phyloP scores from a whole-genome alignment of 352 stramenopile species.

The Elongisporangium undulatum region DNA sequence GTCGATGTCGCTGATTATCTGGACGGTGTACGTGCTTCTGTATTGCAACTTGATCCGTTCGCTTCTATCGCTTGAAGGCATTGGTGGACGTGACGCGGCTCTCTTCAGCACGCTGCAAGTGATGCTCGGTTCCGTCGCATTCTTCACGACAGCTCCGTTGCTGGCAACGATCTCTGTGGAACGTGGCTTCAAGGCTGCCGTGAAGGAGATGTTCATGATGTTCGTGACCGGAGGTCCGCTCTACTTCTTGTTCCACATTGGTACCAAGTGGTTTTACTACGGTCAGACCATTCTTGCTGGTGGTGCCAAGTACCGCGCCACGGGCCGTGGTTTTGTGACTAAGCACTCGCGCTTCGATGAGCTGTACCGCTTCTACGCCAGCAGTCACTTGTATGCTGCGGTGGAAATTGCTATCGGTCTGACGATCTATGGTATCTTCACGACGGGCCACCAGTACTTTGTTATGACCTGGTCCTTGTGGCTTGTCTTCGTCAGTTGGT shows the following conservation, averaged over 20 bases:
- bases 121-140: slow-evolving; percentile 94
- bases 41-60: slow-evolving; percentile 95
- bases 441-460: slow-evolving; percentile 94
- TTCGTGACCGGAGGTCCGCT: slow-evolving; percentile 96
- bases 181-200: slow-evolving; percentile 93
- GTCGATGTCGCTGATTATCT: slow-evolving; percentile 96
- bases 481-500: slow-evolving; percentile 83
- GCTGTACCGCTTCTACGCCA: slow-evolving; percentile 98
- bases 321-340: slow-evolving; percentile 97
- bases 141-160: slow-evolving; percentile 97
- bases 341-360: slow-evolving; percentile 98
- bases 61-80: slow-evolving; percentile 90
- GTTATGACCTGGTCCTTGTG: slow-evolving; percentile 97
- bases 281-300: slow-evolving; percentile 98
- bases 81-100: slow-evolving; percentile 91
- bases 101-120: slow-evolving; percentile 95
- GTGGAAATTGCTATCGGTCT: slow-evolving; percentile 91
- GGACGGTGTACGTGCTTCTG: slow-evolving; percentile 96
- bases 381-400: slow-evolving; percentile 96
- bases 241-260: slow-evolving; percentile 99
- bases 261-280: slow-evolving; percentile 99
- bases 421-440: slow-evolving; percentile 94
- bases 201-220: slow-evolving; percentile 93
- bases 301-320: slow-evolving; percentile 97
- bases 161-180: slow-evolving; percentile 98